Base-by-base conservation (phyloP, 192 early-diverging fungal genomes). In the Glomus cerebriforme region DNA sequence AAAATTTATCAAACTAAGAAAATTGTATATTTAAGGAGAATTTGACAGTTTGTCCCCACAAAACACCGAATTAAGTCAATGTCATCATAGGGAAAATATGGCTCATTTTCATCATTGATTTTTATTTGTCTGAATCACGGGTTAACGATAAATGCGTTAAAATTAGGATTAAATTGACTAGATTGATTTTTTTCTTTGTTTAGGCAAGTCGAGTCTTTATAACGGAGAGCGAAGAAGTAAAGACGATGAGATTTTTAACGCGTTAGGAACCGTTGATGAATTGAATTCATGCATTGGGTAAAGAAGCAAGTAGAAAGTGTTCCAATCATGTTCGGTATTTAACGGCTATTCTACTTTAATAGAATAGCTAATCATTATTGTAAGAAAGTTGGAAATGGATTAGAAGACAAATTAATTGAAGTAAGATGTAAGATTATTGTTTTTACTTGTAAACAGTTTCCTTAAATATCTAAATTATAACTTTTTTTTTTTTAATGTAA, bases 141-240 rank as follows among this genome's bases (percentile, higher is more conserved):
- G 19, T 37, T n/a, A 17, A 26, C 17, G n/a, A n/a, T n/a, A n/a
- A n/a, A n/a, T n/a, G n/a, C n/a, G n/a, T n/a, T n/a, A n/a, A n/a
- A n/a, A n/a, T n/a, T n/a, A n/a, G n/a, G n/a, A 26, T 31, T n/a
- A 26, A 24, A 43, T 7, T 13, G 24, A 45, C 47, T 22, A 32
- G n/a, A 24, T 17, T 47, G 0, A 43, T 49, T 74, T 74, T 27
- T 59, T 74, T 74, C 4, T 49, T 67, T 19, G 9, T 2, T 5
- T 72, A 93, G 92, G 93, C 64, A 94, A 94, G 13, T 97, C 96
- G 0, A 84, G 95, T 0, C 86, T 98, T 47, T 98, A 90, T 82
- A 96, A 93, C 26, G 97, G 97, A 24, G 95, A 98, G 82, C 88
- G 96, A 43, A 89, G 95, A n/a, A 31, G 83, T 54, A 98, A 98